These are phyloP conservation scores for Leccinum uliginosum DNA, from an alignment of 768 basidiomycete species.

Conservation along the genomic window DNA sequence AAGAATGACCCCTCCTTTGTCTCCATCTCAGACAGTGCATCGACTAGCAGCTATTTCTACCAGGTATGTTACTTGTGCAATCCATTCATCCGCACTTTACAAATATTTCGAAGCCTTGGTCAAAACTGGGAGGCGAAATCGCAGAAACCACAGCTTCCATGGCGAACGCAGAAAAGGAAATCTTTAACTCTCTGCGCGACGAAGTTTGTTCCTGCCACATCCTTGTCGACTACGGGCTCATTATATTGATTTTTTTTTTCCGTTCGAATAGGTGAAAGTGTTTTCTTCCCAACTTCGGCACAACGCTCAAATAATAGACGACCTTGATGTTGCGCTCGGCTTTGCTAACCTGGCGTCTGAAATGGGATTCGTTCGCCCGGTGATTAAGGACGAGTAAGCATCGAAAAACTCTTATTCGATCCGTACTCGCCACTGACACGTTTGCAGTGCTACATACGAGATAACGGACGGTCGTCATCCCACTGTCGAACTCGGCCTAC, in stretches of 20 bases:
- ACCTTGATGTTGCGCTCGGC: constrained; percentile 78
- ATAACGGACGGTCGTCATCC: constrained; percentile 87
- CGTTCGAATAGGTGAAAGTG: constrained; percentile 51
- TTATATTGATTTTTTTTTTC: not conserved
- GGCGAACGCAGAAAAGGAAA: constrained; percentile 58
- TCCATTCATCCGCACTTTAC: not conserved
- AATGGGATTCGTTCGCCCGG: constrained; percentile 70
- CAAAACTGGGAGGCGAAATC: constrained; percentile 66
- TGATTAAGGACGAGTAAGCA: constrained; percentile 64
- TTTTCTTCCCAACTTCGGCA: constrained; percentile 54
- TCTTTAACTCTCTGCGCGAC: constrained; percentile 62
- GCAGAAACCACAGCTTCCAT: constrained; percentile 53
- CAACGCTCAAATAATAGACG: constrained; percentile 78
- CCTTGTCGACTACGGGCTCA: constrained; percentile 2
- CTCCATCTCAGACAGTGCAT: constrained; percentile 54
- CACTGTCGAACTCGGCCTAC: constrained; percentile 84
- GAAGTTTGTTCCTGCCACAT: constrained; percentile 42
- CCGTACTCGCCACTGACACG: not conserved
- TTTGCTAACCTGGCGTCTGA: constrained; percentile 81
- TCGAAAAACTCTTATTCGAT: not conserved
- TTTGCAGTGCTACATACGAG: constrained; percentile 49
- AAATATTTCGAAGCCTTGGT: constrained; percentile 56
- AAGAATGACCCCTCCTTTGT: constrained; percentile 49
- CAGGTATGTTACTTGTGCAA: constrained; percentile 36
- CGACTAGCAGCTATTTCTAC: constrained; percentile 67